Base-by-base conservation (phyloP, 2,329 filamentous ascomycete species). In the Echinosphaeria canescens region DNA sequence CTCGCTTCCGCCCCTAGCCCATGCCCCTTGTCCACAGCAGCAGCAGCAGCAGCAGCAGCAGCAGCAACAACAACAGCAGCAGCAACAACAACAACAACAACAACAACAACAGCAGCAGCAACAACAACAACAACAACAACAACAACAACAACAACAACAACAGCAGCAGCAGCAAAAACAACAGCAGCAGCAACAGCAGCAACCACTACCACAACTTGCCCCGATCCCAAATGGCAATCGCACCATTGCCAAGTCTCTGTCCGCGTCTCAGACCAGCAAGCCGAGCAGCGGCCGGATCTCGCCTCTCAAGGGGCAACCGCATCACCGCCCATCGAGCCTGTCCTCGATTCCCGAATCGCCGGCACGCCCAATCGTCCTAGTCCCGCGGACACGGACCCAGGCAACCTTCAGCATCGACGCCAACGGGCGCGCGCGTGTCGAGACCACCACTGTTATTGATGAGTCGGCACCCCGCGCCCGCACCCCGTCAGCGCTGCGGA, bases 381-480 rank as follows among this genome's bases (percentile, higher is more conserved):
- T n/a, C n/a, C 46, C 55, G 2, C 48, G 52, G 27, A 53, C 55
- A 20, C 53, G 61, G 22, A 59, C 63, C 1, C 59, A 66, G 23
- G 63, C 73, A 5, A 66, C 61, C 36, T 68, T 74, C 33, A 67
- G 56, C 11, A 70, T 74, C 32, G 67, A 72, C 37, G 53, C 62
- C n/a, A 57, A 59, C 28, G 68, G 68, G 13, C 55, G 64, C 29
- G 64, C 64, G 10, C 53, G 58, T 17, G 60, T 63, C 7, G 61
- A 67, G 34, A 59, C 59, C 1, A 59, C 56, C 2, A 42, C 55
- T 1, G 37, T 56, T 8, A 46, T 49, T 12, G 44, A 49, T 32
- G 35, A 41, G 34, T 15, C 26, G 12, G 22, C 24, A 3, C 23
- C 32, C 5, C n/a, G n/a, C n/a, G n/a, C n/a, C n/a, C n/a, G n/a